A percentile compares a stretch with the other conserved stretches of the same genome.
Conservation (phyloP, 176 grass and related monocot genomes). For the Aegilops speltoides region DNA sequence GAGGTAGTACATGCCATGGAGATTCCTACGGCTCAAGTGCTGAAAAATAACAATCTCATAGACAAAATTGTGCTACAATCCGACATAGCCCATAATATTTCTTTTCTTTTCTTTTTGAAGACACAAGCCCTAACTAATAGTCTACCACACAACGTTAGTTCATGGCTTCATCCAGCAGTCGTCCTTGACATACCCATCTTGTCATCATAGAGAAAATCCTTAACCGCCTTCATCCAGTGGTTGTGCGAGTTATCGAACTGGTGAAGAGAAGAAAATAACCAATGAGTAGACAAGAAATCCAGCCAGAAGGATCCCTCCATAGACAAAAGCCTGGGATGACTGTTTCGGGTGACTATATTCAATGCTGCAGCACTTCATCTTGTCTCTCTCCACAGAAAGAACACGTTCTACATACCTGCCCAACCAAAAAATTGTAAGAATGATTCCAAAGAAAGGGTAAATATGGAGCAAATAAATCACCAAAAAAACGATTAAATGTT, state of each 20-base stretch:
- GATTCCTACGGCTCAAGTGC: background rate
- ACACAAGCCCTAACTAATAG: background rate
- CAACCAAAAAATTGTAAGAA: constrained; percentile 10
- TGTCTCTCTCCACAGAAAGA: constrained; percentile 67
- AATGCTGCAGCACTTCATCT: constrained; percentile 92
- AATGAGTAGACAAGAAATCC: constrained; percentile 96
- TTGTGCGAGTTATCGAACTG: constrained; percentile 54
- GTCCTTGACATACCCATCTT: constrained; percentile 9
- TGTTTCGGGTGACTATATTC: constrained; percentile 73
- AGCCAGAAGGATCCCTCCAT: constrained; percentile 91
- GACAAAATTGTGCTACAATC: constrained; percentile 29
- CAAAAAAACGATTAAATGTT: background rate
- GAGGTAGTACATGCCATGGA: background rate
- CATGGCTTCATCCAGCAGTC: constrained; percentile 5
- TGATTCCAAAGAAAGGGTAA: background rate
- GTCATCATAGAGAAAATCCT: constrained; percentile 19
- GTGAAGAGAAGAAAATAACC: constrained; percentile 99
- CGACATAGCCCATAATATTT: background rate
- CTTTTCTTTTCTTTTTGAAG: background rate
- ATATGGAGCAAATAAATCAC: background rate
- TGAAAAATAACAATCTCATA: background rate
- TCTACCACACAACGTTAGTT: background rate
- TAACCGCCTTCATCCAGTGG: constrained; percentile 5
- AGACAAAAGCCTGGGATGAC: constrained; percentile 88
- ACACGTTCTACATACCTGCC: constrained; percentile 78